Evolutionary conservation across 305 asterid species (phyloP).

Genomic region (Fraxinus paxiana): DNA sequence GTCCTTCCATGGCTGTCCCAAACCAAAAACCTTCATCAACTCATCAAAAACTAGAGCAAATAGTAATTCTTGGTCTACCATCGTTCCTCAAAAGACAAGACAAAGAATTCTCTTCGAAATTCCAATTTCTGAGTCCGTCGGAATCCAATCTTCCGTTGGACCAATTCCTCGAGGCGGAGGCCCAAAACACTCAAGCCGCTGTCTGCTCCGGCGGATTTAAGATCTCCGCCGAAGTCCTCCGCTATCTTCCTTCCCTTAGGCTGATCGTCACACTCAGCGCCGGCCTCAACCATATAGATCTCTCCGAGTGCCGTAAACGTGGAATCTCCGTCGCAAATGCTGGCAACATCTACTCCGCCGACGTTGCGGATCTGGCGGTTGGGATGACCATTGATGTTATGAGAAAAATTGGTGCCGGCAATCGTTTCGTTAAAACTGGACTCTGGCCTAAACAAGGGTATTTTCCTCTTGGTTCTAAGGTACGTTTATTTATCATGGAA

Average conservation of each 20-base stretch:
- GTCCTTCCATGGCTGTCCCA: background rate
- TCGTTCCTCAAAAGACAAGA: background rate
- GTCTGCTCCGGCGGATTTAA: background rate
- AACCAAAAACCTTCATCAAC: background rate
- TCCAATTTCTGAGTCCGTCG: background rate
- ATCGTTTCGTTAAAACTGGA: background rate
- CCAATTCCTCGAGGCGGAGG: background rate
- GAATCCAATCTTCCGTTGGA: background rate
- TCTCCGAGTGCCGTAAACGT: background rate
- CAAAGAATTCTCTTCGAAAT: background rate
- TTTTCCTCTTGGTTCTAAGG: conserved; percentile 1
- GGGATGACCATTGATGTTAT: background rate
- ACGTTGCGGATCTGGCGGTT: conserved; percentile 4
- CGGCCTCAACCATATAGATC: background rate
- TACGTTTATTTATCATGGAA: background rate
- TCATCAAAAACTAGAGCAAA: background rate
- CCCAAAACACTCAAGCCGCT: background rate
- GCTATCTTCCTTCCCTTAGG: background rate
- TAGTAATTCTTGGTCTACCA: background rate
- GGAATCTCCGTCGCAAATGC: conserved; percentile 4
- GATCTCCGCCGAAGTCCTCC: background rate
- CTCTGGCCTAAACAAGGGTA: background rate
- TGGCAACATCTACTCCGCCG: background rate
- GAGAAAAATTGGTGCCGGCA: background rate
- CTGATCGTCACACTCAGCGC: background rate